A percentile compares a stretch with the other conserved stretches of the same genome.
Conservation (phyloP, 148 eudicot species). For the Spergularia marina region DNA sequence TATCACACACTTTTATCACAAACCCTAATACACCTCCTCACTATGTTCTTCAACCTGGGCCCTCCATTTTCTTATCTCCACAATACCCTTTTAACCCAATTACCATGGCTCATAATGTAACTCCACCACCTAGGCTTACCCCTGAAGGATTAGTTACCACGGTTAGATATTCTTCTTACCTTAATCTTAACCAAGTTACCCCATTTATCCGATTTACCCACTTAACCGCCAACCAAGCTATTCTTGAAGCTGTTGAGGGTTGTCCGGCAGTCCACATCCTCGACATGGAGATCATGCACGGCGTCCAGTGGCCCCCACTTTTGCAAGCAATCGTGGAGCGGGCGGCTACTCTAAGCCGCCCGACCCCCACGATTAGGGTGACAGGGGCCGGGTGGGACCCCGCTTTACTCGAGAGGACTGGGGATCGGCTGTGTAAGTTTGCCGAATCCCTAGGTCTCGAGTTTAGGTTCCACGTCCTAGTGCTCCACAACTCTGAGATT, state of each 20-base stretch:
- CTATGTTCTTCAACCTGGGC: slow-evolving; percentile 16
- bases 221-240: slow-evolving; percentile 89
- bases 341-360: slow-evolving; percentile 21
- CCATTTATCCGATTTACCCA: slow-evolving; percentile 80
- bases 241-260: slow-evolving; percentile 61
- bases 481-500: slow-evolving; percentile 30
- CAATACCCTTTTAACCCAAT: slow-evolving; percentile 5
- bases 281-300: slow-evolving; percentile 86
- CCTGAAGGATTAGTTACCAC: background rate
- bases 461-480: slow-evolving; percentile 35
- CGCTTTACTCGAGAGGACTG: slow-evolving; percentile 46
- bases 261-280: slow-evolving; percentile 59
- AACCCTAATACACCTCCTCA: slow-evolving; percentile 25
- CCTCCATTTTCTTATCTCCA: slow-evolving; percentile 7
- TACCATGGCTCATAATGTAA: background rate
- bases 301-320: slow-evolving; percentile 92
- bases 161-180: slow-evolving; percentile 45
- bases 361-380: slow-evolving; percentile 52
- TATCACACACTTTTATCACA: slow-evolving; percentile 3
- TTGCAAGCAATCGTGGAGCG: slow-evolving; percentile 71
- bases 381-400: slow-evolving; percentile 64
- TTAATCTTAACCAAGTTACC: slow-evolving; percentile 69
- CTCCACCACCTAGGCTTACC: background rate
- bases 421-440: slow-evolving; percentile 63
- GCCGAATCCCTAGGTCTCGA: slow-evolving; percentile 60